These are phyloP conservation scores for Porodaedalea pini DNA, from an alignment of 1,284 basidiomycete genomes.

Conservation along the genomic window DNA sequence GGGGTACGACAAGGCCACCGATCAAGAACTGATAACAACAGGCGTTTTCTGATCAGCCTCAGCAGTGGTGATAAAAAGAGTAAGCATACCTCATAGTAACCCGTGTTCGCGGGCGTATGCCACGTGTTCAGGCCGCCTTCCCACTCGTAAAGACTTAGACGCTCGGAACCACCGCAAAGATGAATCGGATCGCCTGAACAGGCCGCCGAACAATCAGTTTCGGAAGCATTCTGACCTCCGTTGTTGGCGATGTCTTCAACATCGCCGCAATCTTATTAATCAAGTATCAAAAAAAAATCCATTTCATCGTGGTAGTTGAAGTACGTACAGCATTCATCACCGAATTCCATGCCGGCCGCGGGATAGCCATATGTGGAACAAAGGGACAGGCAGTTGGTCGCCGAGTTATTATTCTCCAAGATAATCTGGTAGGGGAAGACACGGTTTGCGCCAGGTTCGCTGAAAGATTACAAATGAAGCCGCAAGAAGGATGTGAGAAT, in stretches of 20 bases:
- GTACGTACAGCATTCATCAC: slow-evolving; percentile 23
- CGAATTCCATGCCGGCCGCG: slow-evolving; percentile 59
- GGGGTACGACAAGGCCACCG: slow-evolving; percentile 60
- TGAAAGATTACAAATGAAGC: slow-evolving; percentile 16
- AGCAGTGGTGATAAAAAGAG: not conserved
- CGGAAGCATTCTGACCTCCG: slow-evolving; percentile 40
- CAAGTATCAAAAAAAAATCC: not conserved
- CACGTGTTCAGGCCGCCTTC: slow-evolving; percentile 55
- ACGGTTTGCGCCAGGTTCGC: slow-evolving; percentile 36
- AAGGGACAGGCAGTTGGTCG: slow-evolving; percentile 56
- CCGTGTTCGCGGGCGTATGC: slow-evolving; percentile 60
- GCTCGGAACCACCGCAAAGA: slow-evolving; percentile 53
- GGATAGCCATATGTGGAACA: slow-evolving; percentile 65
- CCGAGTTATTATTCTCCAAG: slow-evolving; percentile 57
- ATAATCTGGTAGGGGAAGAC: slow-evolving; percentile 60
- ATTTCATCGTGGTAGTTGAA: not conserved
- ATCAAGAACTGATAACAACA: slow-evolving; percentile 48
- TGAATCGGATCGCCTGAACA: slow-evolving; percentile 68
- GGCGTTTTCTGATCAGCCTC: not conserved
- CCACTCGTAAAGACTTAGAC: slow-evolving; percentile 54
- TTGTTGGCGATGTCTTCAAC: slow-evolving; percentile 45
- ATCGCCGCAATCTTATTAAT: slow-evolving; percentile 63
- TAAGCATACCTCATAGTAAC: slow-evolving; percentile 48
- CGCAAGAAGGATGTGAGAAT: not conserved
- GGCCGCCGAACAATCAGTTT: slow-evolving; percentile 51